phyloP scores from a whole-genome alignment of 73 alveolate species.

The Tetrahymena elliotti region DNA sequence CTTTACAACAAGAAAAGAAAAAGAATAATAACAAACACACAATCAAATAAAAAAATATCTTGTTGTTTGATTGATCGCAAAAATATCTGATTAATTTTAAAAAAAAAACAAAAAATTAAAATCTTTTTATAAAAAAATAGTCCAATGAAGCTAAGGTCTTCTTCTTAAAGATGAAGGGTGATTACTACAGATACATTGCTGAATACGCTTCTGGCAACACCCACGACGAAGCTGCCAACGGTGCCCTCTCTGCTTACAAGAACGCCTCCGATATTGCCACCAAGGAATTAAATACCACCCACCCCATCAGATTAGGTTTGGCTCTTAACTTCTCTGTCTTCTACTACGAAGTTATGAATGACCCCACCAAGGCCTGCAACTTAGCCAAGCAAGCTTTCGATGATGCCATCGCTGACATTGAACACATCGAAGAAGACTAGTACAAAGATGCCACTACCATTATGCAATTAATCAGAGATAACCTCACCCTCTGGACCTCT shows the following conservation, averaged over 20 bases:
- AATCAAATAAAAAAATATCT: not conserved
- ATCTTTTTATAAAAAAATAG: not conserved
- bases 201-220: slow-evolving; percentile 62
- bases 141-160: slow-evolving; percentile 63
- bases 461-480: slow-evolving; percentile 77
- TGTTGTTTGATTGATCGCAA: no score
- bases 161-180: slow-evolving; percentile 76
- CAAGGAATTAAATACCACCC: slow-evolving; percentile 60
- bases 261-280: slow-evolving; percentile 69
- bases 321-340: slow-evolving; percentile 87
- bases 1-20: no score
- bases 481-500: slow-evolving; percentile 72
- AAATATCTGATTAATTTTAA: not conserved
- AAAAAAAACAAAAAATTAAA: not conserved
- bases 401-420: slow-evolving; percentile 87
- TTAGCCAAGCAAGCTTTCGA: slow-evolving; percentile 78
- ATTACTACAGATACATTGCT: slow-evolving; percentile 69
- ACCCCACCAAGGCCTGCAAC: slow-evolving; percentile 73
- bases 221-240: slow-evolving; percentile 62
- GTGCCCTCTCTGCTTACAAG: slow-evolving; percentile 73
- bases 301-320: slow-evolving; percentile 77
- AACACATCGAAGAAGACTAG: slow-evolving; percentile 68
- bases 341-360: slow-evolving; percentile 82
- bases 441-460: slow-evolving; percentile 83
- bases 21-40: not conserved